Conservation (phyloP, 73 alveolate species). For the Paraurostyla sp. region DNA sequence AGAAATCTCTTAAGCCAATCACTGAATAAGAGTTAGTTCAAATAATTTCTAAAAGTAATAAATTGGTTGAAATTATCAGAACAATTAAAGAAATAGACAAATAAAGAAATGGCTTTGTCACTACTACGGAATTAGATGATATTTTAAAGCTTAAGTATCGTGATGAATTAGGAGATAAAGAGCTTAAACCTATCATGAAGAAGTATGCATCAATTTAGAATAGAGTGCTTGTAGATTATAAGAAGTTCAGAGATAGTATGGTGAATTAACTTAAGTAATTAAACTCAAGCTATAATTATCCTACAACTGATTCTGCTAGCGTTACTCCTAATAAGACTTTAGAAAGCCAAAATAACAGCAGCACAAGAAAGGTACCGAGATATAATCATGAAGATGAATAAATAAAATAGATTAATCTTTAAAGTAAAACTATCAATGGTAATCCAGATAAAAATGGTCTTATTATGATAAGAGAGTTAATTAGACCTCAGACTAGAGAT, state of each 20-base stretch:
- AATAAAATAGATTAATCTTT: too few species aligned
- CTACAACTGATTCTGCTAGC: not conserved
- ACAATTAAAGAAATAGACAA: slow-evolving; percentile 73
- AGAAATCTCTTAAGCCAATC: not conserved
- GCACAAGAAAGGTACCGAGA: too few species aligned
- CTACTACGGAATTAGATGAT: slow-evolving; percentile 74
- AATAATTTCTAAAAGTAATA: not conserved
- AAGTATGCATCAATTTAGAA: slow-evolving; percentile 60
- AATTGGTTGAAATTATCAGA: slow-evolving; percentile 44
- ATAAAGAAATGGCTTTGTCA: slow-evolving; percentile 74
- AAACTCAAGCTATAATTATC: not conserved
- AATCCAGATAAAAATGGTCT: not conserved
- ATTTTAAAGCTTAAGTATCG: slow-evolving; percentile 59
- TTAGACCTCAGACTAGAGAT: slow-evolving; percentile 31
- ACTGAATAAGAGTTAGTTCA: slow-evolving; percentile 26
- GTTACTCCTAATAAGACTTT: too few species aligned
- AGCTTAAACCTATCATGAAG: slow-evolving; percentile 27
- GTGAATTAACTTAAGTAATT: not conserved
- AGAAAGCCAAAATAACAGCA: too few species aligned
- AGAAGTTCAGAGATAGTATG: slow-evolving; percentile 43
- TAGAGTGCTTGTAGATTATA: slow-evolving; percentile 65
- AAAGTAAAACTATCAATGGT: too few species aligned
- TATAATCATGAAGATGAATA: too few species aligned
- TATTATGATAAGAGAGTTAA: slow-evolving; percentile 12
- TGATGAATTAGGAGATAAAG: slow-evolving; percentile 38